A percentile compares a stretch with the other conserved stretches of the same genome.
Evolutionary conservation across 345 rosid genomes (phyloP).

Genomic region (Euphorbia lathyris): DNA sequence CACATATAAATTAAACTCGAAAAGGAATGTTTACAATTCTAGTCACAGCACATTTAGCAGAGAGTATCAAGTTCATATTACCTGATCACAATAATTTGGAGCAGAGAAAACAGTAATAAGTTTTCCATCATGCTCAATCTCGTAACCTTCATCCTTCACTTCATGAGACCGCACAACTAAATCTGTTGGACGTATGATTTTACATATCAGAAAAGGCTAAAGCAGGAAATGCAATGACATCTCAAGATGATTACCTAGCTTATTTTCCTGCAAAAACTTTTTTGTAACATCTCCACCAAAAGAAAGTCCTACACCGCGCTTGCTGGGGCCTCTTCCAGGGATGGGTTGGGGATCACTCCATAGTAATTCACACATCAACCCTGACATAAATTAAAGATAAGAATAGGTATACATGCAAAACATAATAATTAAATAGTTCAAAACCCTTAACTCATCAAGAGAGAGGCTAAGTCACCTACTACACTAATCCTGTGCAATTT

Average conservation of each 20-base stretch:
- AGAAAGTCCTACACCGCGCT: slow-evolving; percentile 93
- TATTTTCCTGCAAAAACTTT: slow-evolving; percentile 81
- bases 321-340: slow-evolving; percentile 97
- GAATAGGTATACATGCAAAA: background rate
- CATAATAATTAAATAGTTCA: background rate
- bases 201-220: slow-evolving; percentile 20
- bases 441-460: background rate
- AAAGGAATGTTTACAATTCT: background rate
- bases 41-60: background rate
- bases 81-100: slow-evolving; percentile 99
- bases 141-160: slow-evolving; percentile 97
- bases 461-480: background rate
- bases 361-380: slow-evolving; percentile 90
- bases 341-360: slow-evolving; percentile 99
- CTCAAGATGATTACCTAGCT: slow-evolving; percentile 54
- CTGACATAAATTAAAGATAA: slow-evolving; percentile 35
- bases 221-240: slow-evolving; percentile 3
- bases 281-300: slow-evolving; percentile 92
- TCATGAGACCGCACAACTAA: slow-evolving; percentile 91
- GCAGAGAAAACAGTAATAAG: slow-evolving; percentile 97
- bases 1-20: background rate
- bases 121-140: slow-evolving; percentile 95
- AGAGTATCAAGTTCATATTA: slow-evolving; percentile 19
- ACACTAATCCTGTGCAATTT: background rate
- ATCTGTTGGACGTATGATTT: slow-evolving; percentile 39